Conservation (phyloP, 139 green algal genomes). For the Nannochloris sp. region DNA sequence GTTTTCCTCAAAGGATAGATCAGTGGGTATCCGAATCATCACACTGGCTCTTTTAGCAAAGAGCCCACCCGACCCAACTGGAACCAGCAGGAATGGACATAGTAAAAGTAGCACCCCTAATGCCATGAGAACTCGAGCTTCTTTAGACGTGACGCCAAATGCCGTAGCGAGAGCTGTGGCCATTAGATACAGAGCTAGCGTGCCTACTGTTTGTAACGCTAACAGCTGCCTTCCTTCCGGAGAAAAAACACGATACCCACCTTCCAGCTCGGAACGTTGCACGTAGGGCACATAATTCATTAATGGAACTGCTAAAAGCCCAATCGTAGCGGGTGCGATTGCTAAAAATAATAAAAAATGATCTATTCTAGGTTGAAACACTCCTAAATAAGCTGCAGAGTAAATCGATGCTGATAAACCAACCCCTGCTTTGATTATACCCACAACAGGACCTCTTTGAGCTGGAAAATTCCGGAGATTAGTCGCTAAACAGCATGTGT, state of each 20-base stretch:
- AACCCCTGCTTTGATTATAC: slow-evolving; percentile 63
- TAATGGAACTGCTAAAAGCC: slow-evolving; percentile 19
- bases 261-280: slow-evolving; percentile 11
- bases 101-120: slow-evolving; percentile 37
- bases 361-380: slow-evolving; percentile 24
- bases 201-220: slow-evolving; percentile 20
- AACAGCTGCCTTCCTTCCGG: slow-evolving; percentile 23
- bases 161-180: slow-evolving; percentile 1
- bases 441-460: slow-evolving; percentile 63
- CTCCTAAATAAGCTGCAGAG: slow-evolving; percentile 43
- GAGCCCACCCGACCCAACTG: slow-evolving; percentile 22
- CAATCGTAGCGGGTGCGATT: slow-evolving; percentile 17
- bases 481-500: slow-evolving; percentile 62
- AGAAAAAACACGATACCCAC: slow-evolving; percentile 13
- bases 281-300: slow-evolving; percentile 41
- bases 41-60: neutral
- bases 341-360: slow-evolving; percentile 56
- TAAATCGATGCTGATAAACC: slow-evolving; percentile 49
- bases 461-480: slow-evolving; percentile 76
- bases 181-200: slow-evolving; percentile 48
- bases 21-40: neutral
- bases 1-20: neutral
- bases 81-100: slow-evolving; percentile 29
- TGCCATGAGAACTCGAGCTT: neutral
- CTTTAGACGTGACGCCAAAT: neutral